phyloP scores from a whole-genome alignment of 2,329 filamentous ascomycete species.

The Botrytis fragariae region DNA sequence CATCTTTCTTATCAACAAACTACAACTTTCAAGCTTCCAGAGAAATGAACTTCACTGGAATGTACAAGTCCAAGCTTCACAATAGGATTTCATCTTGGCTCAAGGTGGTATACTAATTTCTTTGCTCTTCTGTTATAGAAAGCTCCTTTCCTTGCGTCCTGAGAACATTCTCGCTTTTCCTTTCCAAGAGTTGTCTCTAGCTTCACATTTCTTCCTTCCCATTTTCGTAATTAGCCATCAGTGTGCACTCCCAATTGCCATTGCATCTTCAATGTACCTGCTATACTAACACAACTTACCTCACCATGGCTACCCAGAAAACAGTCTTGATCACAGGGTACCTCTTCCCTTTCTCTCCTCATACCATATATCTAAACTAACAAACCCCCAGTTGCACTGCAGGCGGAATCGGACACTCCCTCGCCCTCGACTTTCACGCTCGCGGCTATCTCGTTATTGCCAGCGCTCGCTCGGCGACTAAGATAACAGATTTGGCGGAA shows the following conservation, averaged over 20 bases:
- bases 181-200: background rate
- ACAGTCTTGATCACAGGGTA: slow-evolving; percentile 14
- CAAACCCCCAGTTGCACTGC: slow-evolving; percentile 26
- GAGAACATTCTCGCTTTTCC: background rate
- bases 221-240: background rate
- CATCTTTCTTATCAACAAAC: background rate
- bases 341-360: background rate
- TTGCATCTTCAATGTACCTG: background rate
- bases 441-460: slow-evolving; percentile 43
- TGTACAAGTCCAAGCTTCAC: background rate
- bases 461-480: slow-evolving; percentile 41
- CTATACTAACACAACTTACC: background rate
- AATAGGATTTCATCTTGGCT: background rate
- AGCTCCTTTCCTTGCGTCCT: background rate
- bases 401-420: slow-evolving; percentile 44
- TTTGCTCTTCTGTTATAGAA: background rate
- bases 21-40: background rate
- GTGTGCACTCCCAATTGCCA: background rate
- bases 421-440: slow-evolving; percentile 42
- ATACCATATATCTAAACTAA: background rate
- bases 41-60: background rate
- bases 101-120: background rate
- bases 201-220: background rate
- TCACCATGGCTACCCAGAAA: background rate
- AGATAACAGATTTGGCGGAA: slow-evolving; percentile 34